Conservation (phyloP, 2,329 filamentous ascomycete genomes). For the Sarocladiaceae sp. region DNA sequence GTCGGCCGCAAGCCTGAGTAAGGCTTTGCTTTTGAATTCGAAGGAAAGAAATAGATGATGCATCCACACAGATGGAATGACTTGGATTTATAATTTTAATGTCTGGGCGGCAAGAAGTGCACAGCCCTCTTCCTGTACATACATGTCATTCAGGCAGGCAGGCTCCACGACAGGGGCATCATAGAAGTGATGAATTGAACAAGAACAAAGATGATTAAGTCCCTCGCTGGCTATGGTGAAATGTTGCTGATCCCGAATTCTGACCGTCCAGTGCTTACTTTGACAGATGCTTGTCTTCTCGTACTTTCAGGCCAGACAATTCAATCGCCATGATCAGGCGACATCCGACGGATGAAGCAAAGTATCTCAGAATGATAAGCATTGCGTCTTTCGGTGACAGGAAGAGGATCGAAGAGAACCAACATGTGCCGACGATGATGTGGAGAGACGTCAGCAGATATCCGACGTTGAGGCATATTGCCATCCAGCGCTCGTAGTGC, state of each 20-base stretch:
- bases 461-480: slow-evolving; percentile 1
- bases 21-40: background rate
- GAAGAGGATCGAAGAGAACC: slow-evolving; percentile 9
- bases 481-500: slow-evolving; percentile 5
- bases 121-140: slow-evolving; percentile 1
- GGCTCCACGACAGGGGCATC: background rate
- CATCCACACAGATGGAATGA: background rate
- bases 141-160: background rate
- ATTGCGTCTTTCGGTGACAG: slow-evolving; percentile 9
- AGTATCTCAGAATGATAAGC: slow-evolving; percentile 9
- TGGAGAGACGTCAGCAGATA: slow-evolving; percentile 5
- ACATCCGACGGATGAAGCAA: slow-evolving; percentile 8
- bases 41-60: background rate
- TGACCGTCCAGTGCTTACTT: too few species aligned
- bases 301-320: background rate
- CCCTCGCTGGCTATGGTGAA: too few species aligned
- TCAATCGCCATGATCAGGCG: slow-evolving; percentile 12
- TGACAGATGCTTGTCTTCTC: background rate
- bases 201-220: too few species aligned
- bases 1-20: slow-evolving; percentile 74
- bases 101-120: background rate
- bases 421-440: slow-evolving; percentile 8
- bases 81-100: slow-evolving; percentile 9
- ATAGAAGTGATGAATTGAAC: slow-evolving; percentile 6
- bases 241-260: too few species aligned